Base-by-base conservation (phyloP, 202 grass and related monocot genomes). In the Panicum hallii region DNA sequence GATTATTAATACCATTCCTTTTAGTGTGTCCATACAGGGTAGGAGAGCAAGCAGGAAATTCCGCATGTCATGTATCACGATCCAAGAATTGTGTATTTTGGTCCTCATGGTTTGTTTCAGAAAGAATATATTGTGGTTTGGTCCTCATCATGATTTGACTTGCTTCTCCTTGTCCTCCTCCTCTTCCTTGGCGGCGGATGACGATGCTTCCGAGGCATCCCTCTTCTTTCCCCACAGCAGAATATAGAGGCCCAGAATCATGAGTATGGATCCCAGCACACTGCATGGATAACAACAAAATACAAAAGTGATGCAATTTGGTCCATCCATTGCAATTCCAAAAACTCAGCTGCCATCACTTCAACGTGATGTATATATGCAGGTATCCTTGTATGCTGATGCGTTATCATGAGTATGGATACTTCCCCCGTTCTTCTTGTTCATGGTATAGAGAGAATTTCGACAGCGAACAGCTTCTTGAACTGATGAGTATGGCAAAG, bases 161-260 rank as follows among this genome's bases (percentile, higher is more conserved):
- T 84, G 89, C 75, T 84, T 87, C 80, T 87, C 85, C 64, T 90
- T 84, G 61, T 90, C 86, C 52, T 87, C 85, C 50, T 87, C 82
- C 44, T 79, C 84, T 67, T 83, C 74, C 70, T 84, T 81, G 54
- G 34, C 52, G 1, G 67, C 5, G 9, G 67, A 3, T 14, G 46
- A 10, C 50, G 61, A 54, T 68, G 40, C 13, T 71, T 15, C 49
- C 9, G 55, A 67, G 55, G 89, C 78, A 74, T 91, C 88, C 72
- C 66, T 89, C 67, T 85, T 95, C 77, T 95, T 92, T 77, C 90
- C 93, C 93, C 93, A 92, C 67, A 95, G 75, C 34, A 90, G 86
- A 83, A 95, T 90, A 74, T 92, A 88, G 42, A 95, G 90, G 60
- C 93, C 90, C 50, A 80, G 19, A 63, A 94, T 90, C 90, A 95